Evolutionary conservation across 192 early-diverging fungal genomes (phyloP), one percentile per base, ranked within the genome.

Genomic region (Coemansia sp.): DNA sequence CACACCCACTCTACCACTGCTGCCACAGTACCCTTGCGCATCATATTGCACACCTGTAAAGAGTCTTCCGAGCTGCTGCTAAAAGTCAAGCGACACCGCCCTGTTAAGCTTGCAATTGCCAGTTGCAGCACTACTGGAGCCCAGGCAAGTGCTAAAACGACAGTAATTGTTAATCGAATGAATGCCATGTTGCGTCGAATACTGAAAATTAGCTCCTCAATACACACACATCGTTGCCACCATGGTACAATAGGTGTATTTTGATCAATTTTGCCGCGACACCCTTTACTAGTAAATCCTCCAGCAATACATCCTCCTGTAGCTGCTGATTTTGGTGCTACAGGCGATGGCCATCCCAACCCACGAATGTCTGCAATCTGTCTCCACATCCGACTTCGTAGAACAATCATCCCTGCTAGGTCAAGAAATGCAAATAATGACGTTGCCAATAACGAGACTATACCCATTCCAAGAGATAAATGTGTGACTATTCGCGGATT

Each of bases 361-460:
- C 60, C 55, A 10, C 55, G 70, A 26, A 53, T 21, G 16, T 51
- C 54, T 5, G 61, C 54, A 31, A 72, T 65, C 28, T 65, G 62
- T 21, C 49, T 26, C 76, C 76, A 79, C 71, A 73, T 70, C 18
- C 71, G 62, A 24, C 76, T 73, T 49, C 76, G 67, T 63, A 73
- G 52, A 0, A 73, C 71, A 8, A 73, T 69, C 67, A 67, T 70
- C 14, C 76, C 76, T 0, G 55, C 71, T 10, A 79, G 32, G 49
- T 79, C 76, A 18, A 79, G 76, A 12, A 73, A 54, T 7, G 55
- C 57, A 47, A 79, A 79, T 16, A 57, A 24, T 2, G 34, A 16
- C 0, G 63, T 47, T 7, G 49, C 48, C 21, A 61, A 3, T 12
- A 79, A 24, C 9, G 76, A 66, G 24, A 65, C 4, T 10, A 48